Evolutionary conservation across 176 grass and related monocot genomes (phyloP), one percentile per base, ranked within the genome.

Genomic region (Dactylis glomerata): DNA sequence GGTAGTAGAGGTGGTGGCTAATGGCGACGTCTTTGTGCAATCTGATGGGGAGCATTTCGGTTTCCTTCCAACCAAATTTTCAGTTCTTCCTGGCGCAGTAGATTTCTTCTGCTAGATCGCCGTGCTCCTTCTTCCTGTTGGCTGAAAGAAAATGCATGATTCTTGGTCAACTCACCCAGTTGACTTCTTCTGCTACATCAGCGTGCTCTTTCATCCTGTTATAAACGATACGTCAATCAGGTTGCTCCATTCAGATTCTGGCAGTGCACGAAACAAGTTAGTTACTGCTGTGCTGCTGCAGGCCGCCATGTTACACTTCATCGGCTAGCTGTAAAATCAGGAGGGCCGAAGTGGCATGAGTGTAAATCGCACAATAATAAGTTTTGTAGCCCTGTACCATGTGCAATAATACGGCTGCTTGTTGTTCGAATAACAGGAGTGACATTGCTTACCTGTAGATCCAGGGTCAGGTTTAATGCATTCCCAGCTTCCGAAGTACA

Each of bases 21-120:
- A 62, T 3, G 81, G 86, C 73, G 86, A 89, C 73, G 79, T 99
- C 64, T 96, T 94, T 66, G 87, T 94, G 82, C 93, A 96, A 41
- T 92, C 93, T 70, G 96, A 99, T 28, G 96, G 96, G 31, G 96
- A 96, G 84, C 93, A 94, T 79, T 96, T 86, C 27, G 96, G 91
- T 64, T 96, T 94, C 86, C 87, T 99, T 80, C 83, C 96, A 12
- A 84, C 87, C 73, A 95, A 92, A 79, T 87, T 92, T 64, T 96
- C 87, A 31, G 62, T 96, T 87, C 79, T 94, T 82, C 96, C 93
- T 12, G 85, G 71, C 59, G 96, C 83, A 47, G 82, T 96, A 16
- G 63, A 96, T 80, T 93, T 98, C 83, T 92, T 96, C 86, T 86
- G 85, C 81, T 98, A 87, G 76, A 76, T n/a, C 17, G 23, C 2